These are phyloP conservation scores for Irpex rosettiformis DNA, from an alignment of 1,284 basidiomycete genomes.

Conservation along the genomic window DNA sequence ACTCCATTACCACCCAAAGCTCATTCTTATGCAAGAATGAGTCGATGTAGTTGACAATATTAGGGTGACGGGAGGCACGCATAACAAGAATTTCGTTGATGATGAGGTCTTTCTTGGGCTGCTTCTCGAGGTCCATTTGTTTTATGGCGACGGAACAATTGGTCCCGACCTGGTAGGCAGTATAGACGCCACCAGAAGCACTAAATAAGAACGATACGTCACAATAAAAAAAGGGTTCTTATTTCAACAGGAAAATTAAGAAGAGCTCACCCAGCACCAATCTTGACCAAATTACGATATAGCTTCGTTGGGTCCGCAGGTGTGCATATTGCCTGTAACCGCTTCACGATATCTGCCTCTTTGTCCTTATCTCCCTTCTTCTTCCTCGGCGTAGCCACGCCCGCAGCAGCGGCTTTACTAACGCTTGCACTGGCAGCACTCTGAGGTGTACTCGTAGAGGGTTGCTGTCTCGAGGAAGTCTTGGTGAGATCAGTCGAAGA, in stretches of 20 bases:
- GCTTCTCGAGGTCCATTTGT: slow-evolving; percentile 99
- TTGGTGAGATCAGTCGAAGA: slow-evolving; percentile 56
- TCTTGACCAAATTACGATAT: slow-evolving; percentile 92
- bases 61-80: slow-evolving; percentile 93
- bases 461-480: slow-evolving; percentile 21
- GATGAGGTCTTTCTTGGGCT: slow-evolving; percentile 99
- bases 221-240: slow-evolving; percentile 1
- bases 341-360: slow-evolving; percentile 88
- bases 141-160: slow-evolving; percentile 97
- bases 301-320: slow-evolving; percentile 95
- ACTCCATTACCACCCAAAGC: slow-evolving; percentile 99
- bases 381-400: slow-evolving; percentile 80
- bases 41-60: slow-evolving; percentile 99
- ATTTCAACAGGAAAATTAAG: background rate
- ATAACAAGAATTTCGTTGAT: slow-evolving; percentile 99
- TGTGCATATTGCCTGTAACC: slow-evolving; percentile 92
- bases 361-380: slow-evolving; percentile 84
- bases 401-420: slow-evolving; percentile 52
- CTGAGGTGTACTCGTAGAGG: slow-evolving; percentile 29
- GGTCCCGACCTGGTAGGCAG: slow-evolving; percentile 94
- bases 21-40: slow-evolving; percentile 98
- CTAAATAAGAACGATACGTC: slow-evolving; percentile 35
- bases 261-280: slow-evolving; percentile 86
- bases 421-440: slow-evolving; percentile 56
- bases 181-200: slow-evolving; percentile 97